These are phyloP conservation scores for Bruguiera gymnorhiza DNA, from an alignment of 345 rosid genomes.

Conservation along the genomic window DNA sequence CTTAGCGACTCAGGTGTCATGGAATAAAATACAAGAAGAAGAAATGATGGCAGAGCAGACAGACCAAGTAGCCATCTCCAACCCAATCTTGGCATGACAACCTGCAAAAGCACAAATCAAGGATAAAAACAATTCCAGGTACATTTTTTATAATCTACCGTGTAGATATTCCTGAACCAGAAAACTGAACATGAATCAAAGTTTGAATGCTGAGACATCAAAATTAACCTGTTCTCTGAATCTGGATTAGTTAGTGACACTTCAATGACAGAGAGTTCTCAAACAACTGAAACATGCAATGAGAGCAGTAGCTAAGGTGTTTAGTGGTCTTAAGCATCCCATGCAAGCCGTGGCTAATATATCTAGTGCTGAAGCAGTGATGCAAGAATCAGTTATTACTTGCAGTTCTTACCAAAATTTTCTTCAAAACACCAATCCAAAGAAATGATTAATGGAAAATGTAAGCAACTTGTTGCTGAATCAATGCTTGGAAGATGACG, in stretches of 20 bases:
- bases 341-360: too few relatives aligned
- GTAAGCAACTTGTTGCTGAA: background rate
- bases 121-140: constrained; percentile 10
- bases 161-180: background rate
- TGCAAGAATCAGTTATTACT: background rate
- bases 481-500: background rate
- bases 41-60: constrained; percentile 66
- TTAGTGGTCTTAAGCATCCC: too few relatives aligned
- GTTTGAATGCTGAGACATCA: background rate
- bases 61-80: constrained; percentile 95
- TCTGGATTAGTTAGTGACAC: too few relatives aligned
- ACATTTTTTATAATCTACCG: background rate
- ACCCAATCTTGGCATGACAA: constrained; percentile 76
- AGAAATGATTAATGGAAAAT: background rate
- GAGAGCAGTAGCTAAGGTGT: too few relatives aligned
- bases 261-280: too few relatives aligned
- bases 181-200: background rate
- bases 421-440: background rate
- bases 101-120: constrained; percentile 39
- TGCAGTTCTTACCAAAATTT: background rate
- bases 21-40: constrained; percentile 74
- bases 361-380: too few relatives aligned
- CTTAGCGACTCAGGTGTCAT: constrained; percentile 83
- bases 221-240: constrained; percentile 27
- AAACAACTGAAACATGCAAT: too few relatives aligned